Evolutionary conservation across 495 filamentous ascomycete genomes (phyloP).

Genomic region (Lasiosphaeriaceae sp.): DNA sequence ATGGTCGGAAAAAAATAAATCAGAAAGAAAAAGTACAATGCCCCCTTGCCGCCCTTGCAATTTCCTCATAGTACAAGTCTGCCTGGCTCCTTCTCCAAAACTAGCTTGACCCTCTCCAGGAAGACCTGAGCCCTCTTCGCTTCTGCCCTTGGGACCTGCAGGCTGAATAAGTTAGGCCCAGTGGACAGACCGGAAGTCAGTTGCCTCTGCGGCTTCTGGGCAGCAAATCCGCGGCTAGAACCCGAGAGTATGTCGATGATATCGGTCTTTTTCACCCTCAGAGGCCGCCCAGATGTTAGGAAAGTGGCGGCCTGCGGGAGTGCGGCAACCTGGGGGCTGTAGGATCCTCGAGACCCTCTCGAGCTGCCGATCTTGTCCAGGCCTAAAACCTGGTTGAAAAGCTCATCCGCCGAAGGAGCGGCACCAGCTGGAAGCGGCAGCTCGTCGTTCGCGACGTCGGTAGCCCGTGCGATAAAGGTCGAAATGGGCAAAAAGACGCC

Average conservation of each 20-base stretch:
- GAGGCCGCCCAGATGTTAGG: slow-evolving; percentile 19
- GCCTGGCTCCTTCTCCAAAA: slow-evolving; percentile 80
- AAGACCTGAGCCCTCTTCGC: slow-evolving; percentile 77
- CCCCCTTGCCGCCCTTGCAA: neutral
- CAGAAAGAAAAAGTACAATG: no score
- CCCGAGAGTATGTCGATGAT: slow-evolving; percentile 75
- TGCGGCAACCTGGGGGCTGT: slow-evolving; percentile 70
- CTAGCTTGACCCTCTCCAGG: slow-evolving; percentile 74
- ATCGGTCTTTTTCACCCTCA: slow-evolving; percentile 48
- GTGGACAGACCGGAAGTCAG: slow-evolving; percentile 33
- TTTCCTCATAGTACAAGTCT: slow-evolving; percentile 58
- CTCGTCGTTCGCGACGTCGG: slow-evolving; percentile 78
- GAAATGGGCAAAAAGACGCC: slow-evolving; percentile 79
- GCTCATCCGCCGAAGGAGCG: slow-evolving; percentile 68
- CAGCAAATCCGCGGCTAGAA: neutral
- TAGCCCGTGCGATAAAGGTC: slow-evolving; percentile 79
- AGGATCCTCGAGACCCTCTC: slow-evolving; percentile 53
- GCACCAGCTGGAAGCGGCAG: slow-evolving; percentile 62
- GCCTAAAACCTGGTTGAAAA: slow-evolving; percentile 86
- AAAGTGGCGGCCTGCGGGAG: slow-evolving; percentile 39
- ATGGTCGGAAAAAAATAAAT: no score
- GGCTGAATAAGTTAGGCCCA: slow-evolving; percentile 73
- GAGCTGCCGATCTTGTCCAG: slow-evolving; percentile 42
- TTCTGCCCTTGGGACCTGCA: slow-evolving; percentile 71
- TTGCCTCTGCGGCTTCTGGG: slow-evolving; percentile 23